phyloP scores from a whole-genome alignment of 176 grass and related monocot species.

The Triticum aestivum region IWGSC_CS_RefSeq_v2.1 NC_057795.1:655598821-655599320 shows the following conservation, averaged over 20 bases:
- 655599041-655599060: neutral
- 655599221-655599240: too few relatives aligned
- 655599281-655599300: too few relatives aligned
- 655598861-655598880: constrained; percentile 26
- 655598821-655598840: neutral
- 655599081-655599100: neutral
- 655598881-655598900: constrained; percentile 10
- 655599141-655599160: too few relatives aligned
- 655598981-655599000: neutral
- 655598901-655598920: neutral
- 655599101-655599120: neutral
- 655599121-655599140: neutral
- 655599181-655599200: too few relatives aligned
- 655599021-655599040: constrained; percentile 25
- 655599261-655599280: too few relatives aligned
- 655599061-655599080: neutral
- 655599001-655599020: neutral
- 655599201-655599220: too few relatives aligned
- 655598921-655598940: neutral
- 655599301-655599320: too few relatives aligned
- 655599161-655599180: neutral
- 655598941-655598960: constrained; percentile 27
- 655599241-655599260: too few relatives aligned
- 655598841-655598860: constrained; percentile 29
- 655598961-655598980: constrained; percentile 21